Conservation (phyloP, 768 basidiomycete species). For the Chalciporus sphaerocephalus region DNA sequence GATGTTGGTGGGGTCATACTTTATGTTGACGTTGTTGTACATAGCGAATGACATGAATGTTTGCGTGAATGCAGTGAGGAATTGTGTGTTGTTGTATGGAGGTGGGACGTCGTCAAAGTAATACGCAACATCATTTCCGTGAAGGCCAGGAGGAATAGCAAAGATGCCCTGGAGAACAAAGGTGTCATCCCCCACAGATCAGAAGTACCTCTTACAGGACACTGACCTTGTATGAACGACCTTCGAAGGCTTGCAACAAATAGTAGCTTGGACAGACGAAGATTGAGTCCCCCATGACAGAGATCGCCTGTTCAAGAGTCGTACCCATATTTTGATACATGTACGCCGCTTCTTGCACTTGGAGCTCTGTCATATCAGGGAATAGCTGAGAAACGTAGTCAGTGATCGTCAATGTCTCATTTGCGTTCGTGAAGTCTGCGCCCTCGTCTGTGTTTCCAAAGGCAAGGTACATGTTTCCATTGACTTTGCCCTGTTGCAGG, state of each 20-base stretch:
- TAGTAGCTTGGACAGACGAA: constrained; percentile 36
- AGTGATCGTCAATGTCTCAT: constrained; percentile 15
- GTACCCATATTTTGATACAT: constrained; percentile 33
- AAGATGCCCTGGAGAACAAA: constrained; percentile 25
- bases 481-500: constrained; percentile 36
- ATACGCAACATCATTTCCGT: constrained; percentile 35
- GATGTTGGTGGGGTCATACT: constrained; percentile 13
- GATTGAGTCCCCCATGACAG: constrained; percentile 39
- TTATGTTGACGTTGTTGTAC: constrained; percentile 21
- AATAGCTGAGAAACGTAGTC: constrained; percentile 36
- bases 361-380: constrained; percentile 31
- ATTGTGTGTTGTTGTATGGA: constrained; percentile 25
- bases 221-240: constrained; percentile 33
- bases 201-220: constrained; percentile 14
- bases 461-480: constrained; percentile 32
- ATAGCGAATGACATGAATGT: constrained; percentile 24
- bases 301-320: constrained; percentile 31
- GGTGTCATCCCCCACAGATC: constrained; percentile 11
- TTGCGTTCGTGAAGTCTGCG: constrained; percentile 21
- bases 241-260: constrained; percentile 28
- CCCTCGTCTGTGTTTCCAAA: constrained; percentile 34
- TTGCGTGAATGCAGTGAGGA: constrained; percentile 27
- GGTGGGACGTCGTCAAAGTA: constrained; percentile 33
- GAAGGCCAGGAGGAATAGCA: constrained; percentile 27
- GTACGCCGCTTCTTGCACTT: constrained; percentile 23